Evolutionary conservation across 176 grass and related monocot genomes (phyloP).

Genomic region (Puya raimondii): DNA sequence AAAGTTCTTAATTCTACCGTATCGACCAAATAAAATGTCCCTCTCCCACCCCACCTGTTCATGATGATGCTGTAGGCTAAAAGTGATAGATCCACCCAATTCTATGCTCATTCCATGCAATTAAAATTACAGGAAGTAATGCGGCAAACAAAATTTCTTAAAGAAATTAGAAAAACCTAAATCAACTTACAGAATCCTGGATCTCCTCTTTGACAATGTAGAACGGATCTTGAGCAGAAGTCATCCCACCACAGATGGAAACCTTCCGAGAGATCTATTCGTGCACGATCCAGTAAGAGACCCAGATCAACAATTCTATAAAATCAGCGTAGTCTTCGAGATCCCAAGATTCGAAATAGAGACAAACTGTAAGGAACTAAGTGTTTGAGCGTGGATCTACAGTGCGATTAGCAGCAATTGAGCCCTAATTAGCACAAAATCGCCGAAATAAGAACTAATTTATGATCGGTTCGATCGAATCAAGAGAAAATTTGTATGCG

Average conservation of each 20-base stretch:
- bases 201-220: conserved; percentile 96
- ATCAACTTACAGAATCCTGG: conserved; percentile 65
- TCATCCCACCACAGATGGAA: conserved; percentile 35
- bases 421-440: neutral
- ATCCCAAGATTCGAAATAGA: neutral
- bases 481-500: neutral
- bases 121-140: neutral
- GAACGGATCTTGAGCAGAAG: conserved; percentile 85
- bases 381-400: neutral
- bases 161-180: neutral
- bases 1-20: neutral
- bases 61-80: no score
- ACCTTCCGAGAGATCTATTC: no score
- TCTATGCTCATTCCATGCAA: neutral
- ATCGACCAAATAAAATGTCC: neutral
- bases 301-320: neutral
- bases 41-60: neutral
- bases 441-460: neutral
- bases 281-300: no score
- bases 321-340: neutral
- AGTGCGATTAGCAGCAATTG: neutral
- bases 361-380: neutral
- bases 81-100: neutral
- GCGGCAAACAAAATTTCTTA: neutral
- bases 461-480: neutral